Evolutionary conservation across 108 stramenopile genomes (phyloP), one percentile per base, ranked within the genome.

Genomic region (Nitzschia palea): DNA sequence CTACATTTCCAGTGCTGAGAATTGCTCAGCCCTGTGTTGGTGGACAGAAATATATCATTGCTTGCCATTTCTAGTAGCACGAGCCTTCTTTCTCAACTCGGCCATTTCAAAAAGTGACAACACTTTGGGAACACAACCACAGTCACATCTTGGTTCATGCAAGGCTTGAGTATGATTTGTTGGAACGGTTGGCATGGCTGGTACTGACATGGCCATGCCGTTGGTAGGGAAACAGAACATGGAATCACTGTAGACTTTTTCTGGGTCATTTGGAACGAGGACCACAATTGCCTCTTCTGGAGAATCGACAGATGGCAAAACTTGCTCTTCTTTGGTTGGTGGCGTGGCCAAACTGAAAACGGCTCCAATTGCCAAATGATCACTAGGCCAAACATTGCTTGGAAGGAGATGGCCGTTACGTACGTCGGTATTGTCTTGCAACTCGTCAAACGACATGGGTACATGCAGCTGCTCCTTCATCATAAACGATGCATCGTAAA

Each of bases 81-180:
- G 47, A 4, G 82, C 77, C 69, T 86, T 73, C 55, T 80, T 81
- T 55, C 87, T 80, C 25, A 89, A 47, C 47, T 89, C 86, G 12
- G 90, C 90, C 90, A 92, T 92, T 74, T 92, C 86, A 70, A 89
- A 87, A 15, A 92, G 67, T 5, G 87, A 89, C 9, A 75, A 68
- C 3, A 86, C 65, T 5, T 70, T 53, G 29, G 90, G 90, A 25
- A 92, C 73, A 64, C 90, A 92, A 4, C 90, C 90, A 70, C 87
- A 88, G 27, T 23, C 78, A 66, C 89, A 90, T 70, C 70, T 57
- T 1, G 37, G 4, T 20, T 43, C 74, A 65, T 76, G 65, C 18
- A n/a, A n/a, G n/a, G n/a, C n/a, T n/a, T n/a, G 26, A 20, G 56
- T 20, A 8, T 29, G n/a, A 17, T 31, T n/a, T 2, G 33, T 22